Percentiles rank a stretch among this genome's conserved stretches.
These are phyloP conservation scores for Amyloporia xantha DNA, from an alignment of 768 basidiomycete genomes.

Conservation along the genomic window DNA sequence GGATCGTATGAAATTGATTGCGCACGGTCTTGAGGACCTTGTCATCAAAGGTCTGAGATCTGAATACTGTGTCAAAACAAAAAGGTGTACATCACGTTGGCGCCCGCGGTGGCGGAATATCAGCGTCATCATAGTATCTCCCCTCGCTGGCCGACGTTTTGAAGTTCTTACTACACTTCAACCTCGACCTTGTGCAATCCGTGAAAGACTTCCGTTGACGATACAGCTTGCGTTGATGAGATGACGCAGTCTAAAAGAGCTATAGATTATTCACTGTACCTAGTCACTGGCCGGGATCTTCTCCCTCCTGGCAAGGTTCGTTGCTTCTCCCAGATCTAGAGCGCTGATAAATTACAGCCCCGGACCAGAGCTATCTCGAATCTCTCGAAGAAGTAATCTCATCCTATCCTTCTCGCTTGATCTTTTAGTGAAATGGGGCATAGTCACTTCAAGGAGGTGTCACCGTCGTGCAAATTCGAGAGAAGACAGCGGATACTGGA, in stretches of 20 bases:
- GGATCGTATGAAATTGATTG: too few relatives aligned
- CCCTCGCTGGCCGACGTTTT: too few relatives aligned
- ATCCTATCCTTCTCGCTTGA: not conserved
- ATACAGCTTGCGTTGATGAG: too few relatives aligned
- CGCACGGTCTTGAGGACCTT: too few relatives aligned
- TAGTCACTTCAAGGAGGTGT: slow-evolving; percentile 84
- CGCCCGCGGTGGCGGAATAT: too few relatives aligned
- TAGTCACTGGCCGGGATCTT: slow-evolving; percentile 78
- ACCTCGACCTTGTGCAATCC: too few relatives aligned
- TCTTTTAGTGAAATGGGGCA: not conserved
- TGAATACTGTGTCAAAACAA: too few relatives aligned
- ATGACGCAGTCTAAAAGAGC: slow-evolving; percentile 4
- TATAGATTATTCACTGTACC: slow-evolving; percentile 70
- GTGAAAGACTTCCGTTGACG: too few relatives aligned
- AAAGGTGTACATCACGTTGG: too few relatives aligned
- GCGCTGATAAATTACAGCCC: not conserved
- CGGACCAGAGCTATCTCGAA: slow-evolving; percentile 54
- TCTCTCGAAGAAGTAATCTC: slow-evolving; percentile 63
- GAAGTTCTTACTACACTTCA: too few relatives aligned
- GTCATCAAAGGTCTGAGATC: too few relatives aligned
- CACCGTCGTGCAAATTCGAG: slow-evolving; percentile 83
- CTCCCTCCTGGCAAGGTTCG: slow-evolving; percentile 71
- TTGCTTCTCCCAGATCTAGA: not conserved
- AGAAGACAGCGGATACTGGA: slow-evolving; percentile 75
- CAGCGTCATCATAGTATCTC: too few relatives aligned